These are phyloP conservation scores for Celoporthe dispersa DNA, from an alignment of 2,329 filamentous ascomycete genomes.

Conservation along the genomic window DNA sequence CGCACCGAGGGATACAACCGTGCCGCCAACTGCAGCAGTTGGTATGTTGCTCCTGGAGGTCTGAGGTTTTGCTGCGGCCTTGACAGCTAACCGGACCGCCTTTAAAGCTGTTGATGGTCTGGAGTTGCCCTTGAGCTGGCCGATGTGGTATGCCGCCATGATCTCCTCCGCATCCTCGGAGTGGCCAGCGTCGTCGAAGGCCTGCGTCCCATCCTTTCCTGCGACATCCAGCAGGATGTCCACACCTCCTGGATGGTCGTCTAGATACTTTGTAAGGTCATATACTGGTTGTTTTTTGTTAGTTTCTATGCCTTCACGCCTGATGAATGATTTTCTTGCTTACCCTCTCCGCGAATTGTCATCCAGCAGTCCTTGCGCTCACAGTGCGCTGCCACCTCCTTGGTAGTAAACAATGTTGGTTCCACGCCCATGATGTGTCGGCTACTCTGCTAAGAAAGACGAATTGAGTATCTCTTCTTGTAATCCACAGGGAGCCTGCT, in stretches of 20 bases:
- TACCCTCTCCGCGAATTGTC: slow-evolving; percentile 59
- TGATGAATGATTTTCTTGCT: not conserved
- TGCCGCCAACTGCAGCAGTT: slow-evolving; percentile 18
- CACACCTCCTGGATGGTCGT: slow-evolving; percentile 72
- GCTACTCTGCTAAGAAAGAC: not conserved
- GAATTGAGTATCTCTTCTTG: not conserved
- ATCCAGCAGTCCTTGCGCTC: slow-evolving; percentile 56
- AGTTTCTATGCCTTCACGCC: not conserved
- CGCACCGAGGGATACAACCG: slow-evolving; percentile 23
- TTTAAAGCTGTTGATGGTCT: slow-evolving; percentile 17
- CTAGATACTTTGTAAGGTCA: slow-evolving; percentile 59
- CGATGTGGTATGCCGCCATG: slow-evolving; percentile 44
- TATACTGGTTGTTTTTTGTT: slow-evolving; percentile 50
- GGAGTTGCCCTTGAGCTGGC: slow-evolving; percentile 42
- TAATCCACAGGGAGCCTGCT: not conserved
- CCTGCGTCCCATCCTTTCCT: slow-evolving; percentile 77
- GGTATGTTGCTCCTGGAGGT: slow-evolving; percentile 14
- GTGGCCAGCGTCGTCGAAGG: slow-evolving; percentile 84
- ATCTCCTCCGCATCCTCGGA: slow-evolving; percentile 62
- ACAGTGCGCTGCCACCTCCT: slow-evolving; percentile 55
- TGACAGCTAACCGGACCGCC: slow-evolving; percentile 21
- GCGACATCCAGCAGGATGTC: slow-evolving; percentile 78
- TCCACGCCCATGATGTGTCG: slow-evolving; percentile 28
- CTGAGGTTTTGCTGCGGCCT: slow-evolving; percentile 13
- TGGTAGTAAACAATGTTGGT: slow-evolving; percentile 38